Percentiles rank a stretch among this genome's conserved stretches.
Evolutionary conservation across 805 yeast genomes (phyloP).

Genomic region (Ogataea trehalophila): DNA sequence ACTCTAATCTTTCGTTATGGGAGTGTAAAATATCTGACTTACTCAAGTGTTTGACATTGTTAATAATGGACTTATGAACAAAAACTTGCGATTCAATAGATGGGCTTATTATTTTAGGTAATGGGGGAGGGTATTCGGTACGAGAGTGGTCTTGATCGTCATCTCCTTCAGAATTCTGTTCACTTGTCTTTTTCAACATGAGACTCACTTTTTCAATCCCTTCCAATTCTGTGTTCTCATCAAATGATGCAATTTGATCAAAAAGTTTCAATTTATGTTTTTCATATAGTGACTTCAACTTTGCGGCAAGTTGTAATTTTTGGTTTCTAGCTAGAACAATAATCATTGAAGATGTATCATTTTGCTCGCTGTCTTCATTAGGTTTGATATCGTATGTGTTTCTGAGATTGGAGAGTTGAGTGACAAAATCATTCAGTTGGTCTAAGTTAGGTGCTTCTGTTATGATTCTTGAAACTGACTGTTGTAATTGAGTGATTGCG

Average conservation of each 20-base stretch:
- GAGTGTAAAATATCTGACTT: constrained; percentile 52
- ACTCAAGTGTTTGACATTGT: constrained; percentile 51
- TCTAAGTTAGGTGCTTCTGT: constrained; percentile 52
- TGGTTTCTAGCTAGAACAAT: constrained; percentile 48
- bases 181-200: constrained; percentile 3
- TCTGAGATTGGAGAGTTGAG: background rate
- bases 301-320: constrained; percentile 55
- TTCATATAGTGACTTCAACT: constrained; percentile 49
- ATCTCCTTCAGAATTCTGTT: background rate
- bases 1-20: constrained; percentile 86
- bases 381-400: constrained; percentile 19
- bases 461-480: constrained; percentile 44
- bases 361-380: constrained; percentile 15
- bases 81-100: constrained; percentile 66
- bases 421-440: constrained; percentile 29
- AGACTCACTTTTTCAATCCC: constrained; percentile 14
- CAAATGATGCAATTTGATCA: constrained; percentile 46
- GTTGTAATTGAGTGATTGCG: constrained; percentile 48
- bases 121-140: constrained; percentile 52
- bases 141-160: background rate
- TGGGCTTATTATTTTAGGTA: constrained; percentile 63
- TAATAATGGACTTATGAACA: constrained; percentile 70
- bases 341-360: constrained; percentile 34
- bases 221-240: constrained; percentile 22
- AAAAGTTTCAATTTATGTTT: constrained; percentile 47